Percentiles rank a stretch among this genome's conserved stretches.
Evolutionary conservation across 140 eudicot species (phyloP).

Genomic region (Bidens hawaiensis): DNA sequence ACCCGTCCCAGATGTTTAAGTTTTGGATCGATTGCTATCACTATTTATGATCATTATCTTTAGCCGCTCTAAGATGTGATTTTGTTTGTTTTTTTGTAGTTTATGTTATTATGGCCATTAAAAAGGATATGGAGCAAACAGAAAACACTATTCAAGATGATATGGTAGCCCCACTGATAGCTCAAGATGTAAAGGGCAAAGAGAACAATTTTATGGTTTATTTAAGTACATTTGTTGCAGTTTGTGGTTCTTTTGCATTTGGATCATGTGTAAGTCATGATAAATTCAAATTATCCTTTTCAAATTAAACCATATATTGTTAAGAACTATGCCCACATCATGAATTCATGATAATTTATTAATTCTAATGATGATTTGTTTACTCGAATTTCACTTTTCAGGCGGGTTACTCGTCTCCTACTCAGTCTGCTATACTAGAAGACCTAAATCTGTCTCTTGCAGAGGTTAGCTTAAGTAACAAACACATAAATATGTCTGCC

Average conservation of each 20-base stretch:
- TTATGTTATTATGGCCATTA: constrained; percentile 23
- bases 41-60: not conserved
- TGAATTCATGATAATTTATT: not conserved
- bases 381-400: constrained; percentile 27
- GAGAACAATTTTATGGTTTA: constrained; percentile 54
- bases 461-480: no score
- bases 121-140: constrained; percentile 34
- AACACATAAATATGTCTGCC: no score
- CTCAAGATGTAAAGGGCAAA: constrained; percentile 11
- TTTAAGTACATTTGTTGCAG: constrained; percentile 81
- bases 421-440: constrained; percentile 64
- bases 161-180: constrained; percentile 43
- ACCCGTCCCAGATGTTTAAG: no score
- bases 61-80: not conserved
- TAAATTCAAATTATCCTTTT: not conserved
- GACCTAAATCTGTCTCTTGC: constrained; percentile 70
- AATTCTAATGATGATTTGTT: not conserved
- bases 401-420: constrained; percentile 96
- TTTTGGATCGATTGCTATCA: no score
- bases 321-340: constrained; percentile 2
- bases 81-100: not conserved
- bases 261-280: constrained; percentile 78
- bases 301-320: not conserved
- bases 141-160: constrained; percentile 34
- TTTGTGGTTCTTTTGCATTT: constrained; percentile 93